A percentile compares a stretch with the other conserved stretches of the same genome.
Conservation (phyloP, 768 basidiomycete species). For the Cyclocybe aegerita region DNA sequence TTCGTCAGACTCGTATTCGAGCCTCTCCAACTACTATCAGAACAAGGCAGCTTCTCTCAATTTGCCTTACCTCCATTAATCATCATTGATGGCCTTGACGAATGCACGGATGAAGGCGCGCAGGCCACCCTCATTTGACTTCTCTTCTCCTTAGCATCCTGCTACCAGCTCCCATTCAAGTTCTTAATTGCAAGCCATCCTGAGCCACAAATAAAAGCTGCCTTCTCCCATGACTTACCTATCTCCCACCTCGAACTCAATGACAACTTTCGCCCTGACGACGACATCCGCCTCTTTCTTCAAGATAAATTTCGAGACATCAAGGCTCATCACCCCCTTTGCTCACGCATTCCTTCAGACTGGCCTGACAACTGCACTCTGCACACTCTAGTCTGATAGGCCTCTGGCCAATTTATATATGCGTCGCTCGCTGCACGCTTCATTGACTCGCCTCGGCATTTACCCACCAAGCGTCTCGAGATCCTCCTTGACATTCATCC, state of each 20-base stretch:
- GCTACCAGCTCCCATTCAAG: background rate
- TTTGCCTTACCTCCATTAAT: too few species aligned
- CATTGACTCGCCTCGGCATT: conserved; percentile 3
- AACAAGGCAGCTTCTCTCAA: too few species aligned
- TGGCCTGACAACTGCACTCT: conserved; percentile 15
- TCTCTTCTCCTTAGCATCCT: too few species aligned
- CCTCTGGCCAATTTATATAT: conserved; percentile 20
- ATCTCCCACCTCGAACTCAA: conserved; percentile 8
- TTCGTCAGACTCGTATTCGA: too few species aligned
- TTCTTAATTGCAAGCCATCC: conserved; percentile 15
- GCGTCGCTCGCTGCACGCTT: conserved; percentile 11
- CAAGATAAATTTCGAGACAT: conserved; percentile 7
- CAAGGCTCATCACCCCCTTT: conserved; percentile 7
- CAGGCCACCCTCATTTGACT: too few species aligned
- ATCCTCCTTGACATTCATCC: conserved; percentile 4
- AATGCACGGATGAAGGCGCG: too few species aligned
- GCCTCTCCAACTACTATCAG: too few species aligned
- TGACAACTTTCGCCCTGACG: conserved; percentile 6
- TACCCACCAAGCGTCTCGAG: conserved; percentile 11
- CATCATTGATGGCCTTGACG: too few species aligned
- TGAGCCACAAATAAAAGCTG: conserved; percentile 4
- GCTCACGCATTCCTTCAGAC: background rate
- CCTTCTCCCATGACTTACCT: background rate
- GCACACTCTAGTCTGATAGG: conserved; percentile 7
- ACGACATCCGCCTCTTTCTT: conserved; percentile 13